phyloP scores from a whole-genome alignment of 2,329 filamentous ascomycete species.

The Calycina marina region DNA sequence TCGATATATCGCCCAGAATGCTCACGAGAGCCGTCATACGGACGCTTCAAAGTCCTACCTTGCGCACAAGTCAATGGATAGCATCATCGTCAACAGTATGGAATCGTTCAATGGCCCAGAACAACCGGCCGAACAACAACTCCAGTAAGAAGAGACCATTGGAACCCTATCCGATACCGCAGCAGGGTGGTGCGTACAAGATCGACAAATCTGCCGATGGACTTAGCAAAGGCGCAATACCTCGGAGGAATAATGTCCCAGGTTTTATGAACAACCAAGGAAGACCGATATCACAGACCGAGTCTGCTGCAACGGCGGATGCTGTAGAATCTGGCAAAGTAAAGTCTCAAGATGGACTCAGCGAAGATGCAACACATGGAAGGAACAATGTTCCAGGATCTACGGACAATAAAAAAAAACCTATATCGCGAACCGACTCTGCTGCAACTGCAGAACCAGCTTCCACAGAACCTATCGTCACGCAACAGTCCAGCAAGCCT shows the following conservation, averaged over 20 bases:
- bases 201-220: constrained; percentile 11
- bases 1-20: constrained; percentile 14
- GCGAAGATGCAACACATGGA: constrained; percentile 19
- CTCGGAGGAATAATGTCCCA: constrained; percentile 8
- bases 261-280: constrained; percentile 7
- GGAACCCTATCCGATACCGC: constrained; percentile 11
- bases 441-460: constrained; percentile 25
- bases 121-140: constrained; percentile 21
- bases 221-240: constrained; percentile 8
- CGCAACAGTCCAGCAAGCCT: constrained; percentile 43
- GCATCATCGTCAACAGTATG: constrained; percentile 25
- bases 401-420: too few species aligned
- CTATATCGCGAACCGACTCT: too few species aligned
- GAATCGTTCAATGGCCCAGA: constrained; percentile 30
- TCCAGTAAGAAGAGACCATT: constrained; percentile 16
- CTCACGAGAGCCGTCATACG: constrained; percentile 18
- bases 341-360: too few species aligned
- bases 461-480: too few species aligned
- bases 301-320: constrained; percentile 2
- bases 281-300: constrained; percentile 9
- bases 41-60: constrained; percentile 15
- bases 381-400: constrained; percentile 24
- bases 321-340: too few species aligned
- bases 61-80: constrained; percentile 20
- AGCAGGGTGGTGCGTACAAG: constrained; percentile 8